Percentiles rank a stretch among this genome's conserved stretches.
These are phyloP conservation scores for Arxiozyma bovina DNA, from an alignment of 1,139 yeast genomes.

Conservation along the genomic window DNA sequence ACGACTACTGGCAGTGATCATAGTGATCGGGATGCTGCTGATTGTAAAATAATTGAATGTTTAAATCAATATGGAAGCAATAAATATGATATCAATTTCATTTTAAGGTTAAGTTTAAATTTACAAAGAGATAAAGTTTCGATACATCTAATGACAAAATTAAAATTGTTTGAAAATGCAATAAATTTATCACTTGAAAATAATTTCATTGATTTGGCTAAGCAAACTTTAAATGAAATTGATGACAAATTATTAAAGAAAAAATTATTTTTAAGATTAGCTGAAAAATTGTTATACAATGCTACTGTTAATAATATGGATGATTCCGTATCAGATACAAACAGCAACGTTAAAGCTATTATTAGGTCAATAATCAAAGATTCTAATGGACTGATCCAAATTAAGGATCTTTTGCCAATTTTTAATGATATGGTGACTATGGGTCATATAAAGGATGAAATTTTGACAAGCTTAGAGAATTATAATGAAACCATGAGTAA, in stretches of 20 bases:
- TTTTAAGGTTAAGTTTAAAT: conserved; percentile 63
- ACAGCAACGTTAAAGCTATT: conserved; percentile 25
- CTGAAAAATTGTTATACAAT: conserved; percentile 40
- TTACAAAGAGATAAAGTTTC: conserved; percentile 56
- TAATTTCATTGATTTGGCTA: conserved; percentile 34
- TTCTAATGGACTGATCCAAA: conserved; percentile 49
- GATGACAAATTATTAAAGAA: conserved; percentile 43
- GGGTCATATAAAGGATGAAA: conserved; percentile 75
- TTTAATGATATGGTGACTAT: conserved; percentile 78
- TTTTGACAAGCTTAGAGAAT: conserved; percentile 65
- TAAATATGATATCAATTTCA: conserved; percentile 54
- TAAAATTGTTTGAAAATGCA: conserved; percentile 73
- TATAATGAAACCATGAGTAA: conserved; percentile 58
- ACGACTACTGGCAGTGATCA: conserved; percentile 24
- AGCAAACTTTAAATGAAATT: conserved; percentile 40
- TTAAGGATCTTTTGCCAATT: conserved; percentile 75
- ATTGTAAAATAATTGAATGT: conserved; percentile 41
- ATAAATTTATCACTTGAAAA: conserved; percentile 60
- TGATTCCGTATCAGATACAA: conserved; percentile 3
- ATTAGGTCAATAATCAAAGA: conserved; percentile 37
- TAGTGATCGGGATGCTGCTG: conserved; percentile 23
- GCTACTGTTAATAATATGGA: conserved; percentile 11
- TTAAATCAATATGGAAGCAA: conserved; percentile 34
- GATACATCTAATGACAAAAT: conserved; percentile 56
- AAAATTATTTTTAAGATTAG: conserved; percentile 64